Conservation (phyloP, 2,329 filamentous ascomycete genomes). For the Colletotrichum spaethianum region DNA sequence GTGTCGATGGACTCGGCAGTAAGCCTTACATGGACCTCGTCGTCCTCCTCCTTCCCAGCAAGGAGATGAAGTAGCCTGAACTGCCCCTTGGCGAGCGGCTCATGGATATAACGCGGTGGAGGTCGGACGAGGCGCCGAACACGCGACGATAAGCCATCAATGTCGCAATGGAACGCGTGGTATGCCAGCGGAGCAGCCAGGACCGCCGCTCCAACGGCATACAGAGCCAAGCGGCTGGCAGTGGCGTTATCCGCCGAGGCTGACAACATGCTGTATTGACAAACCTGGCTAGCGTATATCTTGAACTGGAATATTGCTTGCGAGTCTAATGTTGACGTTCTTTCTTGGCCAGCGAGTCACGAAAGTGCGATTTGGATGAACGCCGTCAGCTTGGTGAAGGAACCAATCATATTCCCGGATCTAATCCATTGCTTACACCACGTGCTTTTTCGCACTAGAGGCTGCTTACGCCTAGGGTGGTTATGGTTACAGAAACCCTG, state of each 20-base stretch:
- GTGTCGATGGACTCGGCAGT: not conserved
- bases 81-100: not conserved
- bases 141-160: not conserved
- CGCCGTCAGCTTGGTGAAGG: not conserved
- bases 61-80: conserved; percentile 19
- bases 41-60: not conserved
- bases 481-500: no score
- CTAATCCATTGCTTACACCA: not conserved
- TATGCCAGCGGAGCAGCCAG: not conserved
- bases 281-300: not conserved
- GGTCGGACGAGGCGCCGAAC: not conserved
- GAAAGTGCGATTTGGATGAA: no score
- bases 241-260: not conserved
- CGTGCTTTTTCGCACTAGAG: no score
- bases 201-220: not conserved
- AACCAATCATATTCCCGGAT: not conserved
- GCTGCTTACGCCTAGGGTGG: no score
- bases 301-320: not conserved
- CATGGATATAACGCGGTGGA: conserved; percentile 9
- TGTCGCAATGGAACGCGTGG: not conserved
- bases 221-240: not conserved
- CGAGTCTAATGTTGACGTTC: not conserved
- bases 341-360: not conserved
- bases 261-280: not conserved
- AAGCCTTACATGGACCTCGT: not conserved